Conservation (phyloP, 192 early-diverging fungal species). For the Coemansia asiatica region DNA sequence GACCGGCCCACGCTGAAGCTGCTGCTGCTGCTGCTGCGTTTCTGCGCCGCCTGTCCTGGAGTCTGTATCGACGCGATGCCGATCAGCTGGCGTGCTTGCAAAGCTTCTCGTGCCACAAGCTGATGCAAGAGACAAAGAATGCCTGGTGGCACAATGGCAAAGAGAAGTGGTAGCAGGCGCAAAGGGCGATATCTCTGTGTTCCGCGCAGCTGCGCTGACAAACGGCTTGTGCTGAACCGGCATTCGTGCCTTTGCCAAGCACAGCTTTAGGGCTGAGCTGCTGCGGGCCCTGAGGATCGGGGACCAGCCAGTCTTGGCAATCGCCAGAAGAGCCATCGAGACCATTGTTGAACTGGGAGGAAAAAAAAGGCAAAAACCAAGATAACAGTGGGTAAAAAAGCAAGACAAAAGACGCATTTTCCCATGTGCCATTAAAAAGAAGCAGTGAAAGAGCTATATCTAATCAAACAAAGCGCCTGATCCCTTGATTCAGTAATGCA, state of each 20-base stretch:
- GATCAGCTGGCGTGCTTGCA: background rate
- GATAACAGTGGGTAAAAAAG: background rate
- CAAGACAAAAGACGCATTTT: background rate
- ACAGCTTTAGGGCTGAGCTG: background rate
- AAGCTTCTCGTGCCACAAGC: background rate
- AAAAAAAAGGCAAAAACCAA: too few species aligned
- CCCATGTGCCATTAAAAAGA: background rate
- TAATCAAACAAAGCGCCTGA: too few species aligned
- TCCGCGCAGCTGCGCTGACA: background rate
- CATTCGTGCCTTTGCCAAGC: background rate
- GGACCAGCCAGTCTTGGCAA: background rate
- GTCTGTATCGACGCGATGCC: background rate
- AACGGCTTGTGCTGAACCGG: background rate
- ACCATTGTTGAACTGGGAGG: background rate
- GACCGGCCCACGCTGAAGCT: conserved; percentile 42
- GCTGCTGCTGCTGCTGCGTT: conserved; percentile 21
- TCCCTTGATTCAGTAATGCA: too few species aligned
- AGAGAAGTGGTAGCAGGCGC: background rate
- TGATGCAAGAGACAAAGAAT: background rate
- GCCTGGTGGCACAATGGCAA: conserved; percentile 4
- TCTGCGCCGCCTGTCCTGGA: background rate
- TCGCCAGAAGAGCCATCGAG: conserved; percentile 1
- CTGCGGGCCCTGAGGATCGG: background rate
- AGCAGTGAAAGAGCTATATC: too few species aligned
- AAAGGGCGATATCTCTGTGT: background rate